phyloP scores from a whole-genome alignment of 139 green algal species.

The Chlorella sp. region DNA sequence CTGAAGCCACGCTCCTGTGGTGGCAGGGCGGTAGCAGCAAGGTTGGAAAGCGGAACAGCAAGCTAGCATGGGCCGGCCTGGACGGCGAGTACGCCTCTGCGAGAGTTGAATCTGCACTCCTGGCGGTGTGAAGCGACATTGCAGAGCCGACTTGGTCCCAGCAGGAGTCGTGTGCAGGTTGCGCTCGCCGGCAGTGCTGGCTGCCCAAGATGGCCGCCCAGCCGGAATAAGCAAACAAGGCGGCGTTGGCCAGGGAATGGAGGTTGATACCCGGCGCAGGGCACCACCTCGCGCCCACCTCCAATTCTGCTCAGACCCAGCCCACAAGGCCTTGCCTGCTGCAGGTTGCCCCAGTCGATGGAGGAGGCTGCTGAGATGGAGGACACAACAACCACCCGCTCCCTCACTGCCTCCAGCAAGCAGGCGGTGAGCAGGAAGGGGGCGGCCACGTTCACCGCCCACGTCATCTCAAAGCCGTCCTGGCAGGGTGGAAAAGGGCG shows the following conservation, averaged over 20 bases:
- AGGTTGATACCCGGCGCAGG: not conserved
- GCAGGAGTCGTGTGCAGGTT: too few species aligned
- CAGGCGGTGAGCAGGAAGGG: conserved; percentile 69
- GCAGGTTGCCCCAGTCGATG: conserved; percentile 73
- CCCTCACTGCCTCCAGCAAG: conserved; percentile 49
- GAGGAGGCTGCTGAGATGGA: conserved; percentile 61
- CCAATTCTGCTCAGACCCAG: too few species aligned
- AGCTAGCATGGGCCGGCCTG: not conserved
- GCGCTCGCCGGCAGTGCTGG: too few species aligned
- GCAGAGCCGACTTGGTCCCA: too few species aligned
- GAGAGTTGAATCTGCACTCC: too few species aligned
- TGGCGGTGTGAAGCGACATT: too few species aligned
- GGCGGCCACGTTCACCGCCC: conserved; percentile 74
- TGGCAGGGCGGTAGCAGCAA: not conserved
- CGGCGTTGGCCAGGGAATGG: not conserved
- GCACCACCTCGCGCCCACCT: too few species aligned
- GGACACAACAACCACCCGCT: conserved; percentile 67
- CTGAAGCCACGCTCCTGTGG: conserved; percentile 35
- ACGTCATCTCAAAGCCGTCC: conserved; percentile 76
- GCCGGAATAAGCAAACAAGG: not conserved
- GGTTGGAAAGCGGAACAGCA: not conserved
- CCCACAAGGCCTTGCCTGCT: conserved; percentile 65
- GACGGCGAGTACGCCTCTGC: too few species aligned
- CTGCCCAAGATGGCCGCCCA: too few species aligned
- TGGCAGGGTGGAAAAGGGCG: conserved; percentile 33